Conservation (phyloP, 148 eudicot species). For the Silene latifolia region DNA sequence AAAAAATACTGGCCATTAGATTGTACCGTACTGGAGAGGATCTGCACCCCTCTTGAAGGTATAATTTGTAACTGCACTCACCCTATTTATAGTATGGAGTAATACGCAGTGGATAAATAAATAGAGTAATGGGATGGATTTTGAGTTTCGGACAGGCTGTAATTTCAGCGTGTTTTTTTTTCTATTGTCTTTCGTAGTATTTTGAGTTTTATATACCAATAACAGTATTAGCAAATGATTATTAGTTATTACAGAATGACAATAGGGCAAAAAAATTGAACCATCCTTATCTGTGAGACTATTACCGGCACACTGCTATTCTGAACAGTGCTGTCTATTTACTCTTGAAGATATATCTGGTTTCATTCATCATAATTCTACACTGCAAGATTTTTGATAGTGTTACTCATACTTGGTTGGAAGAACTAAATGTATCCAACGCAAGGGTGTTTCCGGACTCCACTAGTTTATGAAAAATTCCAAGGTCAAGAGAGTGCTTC, state of each 20-base stretch:
- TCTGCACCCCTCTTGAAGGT: too few relatives aligned
- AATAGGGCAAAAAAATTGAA: not conserved
- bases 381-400: slow-evolving; percentile 7
- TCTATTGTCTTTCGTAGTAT: slow-evolving; percentile 26
- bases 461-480: not conserved
- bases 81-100: too few relatives aligned
- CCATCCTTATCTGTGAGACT: slow-evolving; percentile 13
- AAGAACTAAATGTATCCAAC: too few relatives aligned
- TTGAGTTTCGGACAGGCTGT: too few relatives aligned
- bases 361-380: not conserved
- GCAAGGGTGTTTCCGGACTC: not conserved
- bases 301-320: slow-evolving; percentile 1
- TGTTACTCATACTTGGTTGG: not conserved
- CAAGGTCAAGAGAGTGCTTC: slow-evolving; percentile 44
- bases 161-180: too few relatives aligned
- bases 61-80: too few relatives aligned
- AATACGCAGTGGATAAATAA: too few relatives aligned
- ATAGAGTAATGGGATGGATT: too few relatives aligned
- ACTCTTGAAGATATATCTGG: slow-evolving; percentile 8
- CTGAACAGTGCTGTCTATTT: slow-evolving; percentile 17
- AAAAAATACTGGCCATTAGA: too few relatives aligned
- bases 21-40: too few relatives aligned
- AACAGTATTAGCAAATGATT: slow-evolving; percentile 11
- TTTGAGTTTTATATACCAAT: slow-evolving; percentile 24
- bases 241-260: slow-evolving; percentile 22